phyloP scores from a whole-genome alignment of 306 rosid species.

The Sesbania bispinosa region DNA sequence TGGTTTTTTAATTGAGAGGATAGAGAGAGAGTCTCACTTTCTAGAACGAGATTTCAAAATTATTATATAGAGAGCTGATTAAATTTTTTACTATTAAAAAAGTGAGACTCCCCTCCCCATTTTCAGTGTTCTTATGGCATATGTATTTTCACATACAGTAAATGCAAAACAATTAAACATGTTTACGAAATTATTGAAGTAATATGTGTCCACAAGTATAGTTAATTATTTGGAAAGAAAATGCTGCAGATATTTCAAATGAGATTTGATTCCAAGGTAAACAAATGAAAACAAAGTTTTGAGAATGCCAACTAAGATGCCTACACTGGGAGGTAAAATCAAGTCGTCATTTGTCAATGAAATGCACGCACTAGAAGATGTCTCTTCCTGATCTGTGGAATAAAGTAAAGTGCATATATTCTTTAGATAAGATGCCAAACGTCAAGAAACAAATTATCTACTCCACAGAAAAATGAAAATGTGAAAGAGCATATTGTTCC shows the following conservation, averaged over 20 bases:
- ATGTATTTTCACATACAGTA: background rate
- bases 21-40: too few relatives aligned
- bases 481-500: background rate
- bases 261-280: constrained; percentile 20
- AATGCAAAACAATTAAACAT: background rate
- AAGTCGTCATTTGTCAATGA: constrained; percentile 1
- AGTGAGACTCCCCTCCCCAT: too few relatives aligned
- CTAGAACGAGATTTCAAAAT: too few relatives aligned
- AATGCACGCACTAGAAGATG: background rate
- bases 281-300: background rate
- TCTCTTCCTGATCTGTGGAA: constrained; percentile 1
- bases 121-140: too few relatives aligned
- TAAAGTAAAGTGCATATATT: background rate
- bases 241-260: background rate
- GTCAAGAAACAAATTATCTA: constrained; percentile 8
- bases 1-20: too few relatives aligned
- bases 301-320: constrained; percentile 25
- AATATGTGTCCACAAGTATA: background rate
- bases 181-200: background rate
- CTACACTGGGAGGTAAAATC: background rate
- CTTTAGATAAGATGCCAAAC: constrained; percentile 21
- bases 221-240: background rate
- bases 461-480: background rate
- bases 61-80: too few relatives aligned
- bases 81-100: too few relatives aligned